phyloP scores from a whole-genome alignment of 805 yeast species.

The Saccharomycopsis selenospora region DNA sequence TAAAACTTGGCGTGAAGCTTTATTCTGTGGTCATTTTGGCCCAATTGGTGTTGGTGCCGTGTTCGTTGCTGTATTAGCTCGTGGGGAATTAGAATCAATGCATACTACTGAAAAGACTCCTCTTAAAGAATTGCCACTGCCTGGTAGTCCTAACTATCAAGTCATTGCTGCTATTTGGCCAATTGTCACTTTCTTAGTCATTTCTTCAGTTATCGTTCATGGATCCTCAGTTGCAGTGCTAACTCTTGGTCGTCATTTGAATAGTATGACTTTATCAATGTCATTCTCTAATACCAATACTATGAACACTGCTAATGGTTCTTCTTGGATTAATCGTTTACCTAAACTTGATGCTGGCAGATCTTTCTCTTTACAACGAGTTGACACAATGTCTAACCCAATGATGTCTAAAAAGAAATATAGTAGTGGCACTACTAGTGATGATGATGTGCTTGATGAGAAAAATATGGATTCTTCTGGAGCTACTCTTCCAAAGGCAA shows the following conservation, averaged over 20 bases:
- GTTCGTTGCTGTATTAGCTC: constrained; percentile 74
- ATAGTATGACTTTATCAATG: constrained; percentile 89
- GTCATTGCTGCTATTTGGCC: constrained; percentile 73
- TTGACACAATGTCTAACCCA: constrained; percentile 55
- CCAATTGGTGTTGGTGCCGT: constrained; percentile 95
- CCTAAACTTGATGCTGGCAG: constrained; percentile 66
- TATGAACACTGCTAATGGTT: constrained; percentile 43
- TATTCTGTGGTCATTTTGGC: constrained; percentile 93
- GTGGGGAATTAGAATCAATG: constrained; percentile 56
- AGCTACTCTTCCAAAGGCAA: constrained; percentile 1
- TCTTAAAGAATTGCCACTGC: constrained; percentile 38
- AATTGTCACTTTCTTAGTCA: constrained; percentile 66
- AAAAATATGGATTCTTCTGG: no score
- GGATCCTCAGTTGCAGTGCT: constrained; percentile 83
- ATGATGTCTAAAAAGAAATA: constrained; percentile 19
- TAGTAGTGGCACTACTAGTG: constrained; percentile 20
- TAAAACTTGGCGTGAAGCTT: constrained; percentile 87
- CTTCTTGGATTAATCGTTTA: constrained; percentile 78
- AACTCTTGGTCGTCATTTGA: constrained; percentile 76
- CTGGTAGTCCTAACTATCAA: constrained; percentile 46
- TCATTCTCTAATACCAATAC: constrained; percentile 71
- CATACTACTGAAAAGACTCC: constrained; percentile 51
- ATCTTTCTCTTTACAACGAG: constrained; percentile 73
- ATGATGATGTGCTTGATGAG: constrained; percentile 9
- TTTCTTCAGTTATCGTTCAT: constrained; percentile 79